These are phyloP conservation scores for Metschnikowia vanudenii DNA, from an alignment of 805 yeast genomes.

Conservation along the genomic window DNA sequence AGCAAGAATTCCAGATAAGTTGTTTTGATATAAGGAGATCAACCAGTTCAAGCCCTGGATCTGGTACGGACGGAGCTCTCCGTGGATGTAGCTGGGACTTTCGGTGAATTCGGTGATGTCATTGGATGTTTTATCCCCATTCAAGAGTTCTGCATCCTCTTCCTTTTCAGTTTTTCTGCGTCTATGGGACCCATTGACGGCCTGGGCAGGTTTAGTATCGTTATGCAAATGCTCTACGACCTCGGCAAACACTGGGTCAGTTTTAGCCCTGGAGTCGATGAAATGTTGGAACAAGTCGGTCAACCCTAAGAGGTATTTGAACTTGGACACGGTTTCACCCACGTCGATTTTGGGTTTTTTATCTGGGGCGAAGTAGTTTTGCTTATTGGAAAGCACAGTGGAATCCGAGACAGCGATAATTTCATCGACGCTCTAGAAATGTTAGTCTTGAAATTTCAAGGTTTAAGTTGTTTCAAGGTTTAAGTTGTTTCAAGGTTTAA, in stretches of 20 bases:
- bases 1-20: slow-evolving; percentile 88
- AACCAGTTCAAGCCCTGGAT: slow-evolving; percentile 95
- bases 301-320: slow-evolving; percentile 74
- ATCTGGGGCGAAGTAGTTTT: slow-evolving; percentile 33
- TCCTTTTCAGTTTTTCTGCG: slow-evolving; percentile 91
- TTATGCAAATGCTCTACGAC: slow-evolving; percentile 47
- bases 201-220: too few species aligned
- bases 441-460: too few species aligned
- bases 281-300: slow-evolving; percentile 88
- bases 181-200: slow-evolving; percentile 53
- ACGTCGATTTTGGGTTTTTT: slow-evolving; percentile 50
- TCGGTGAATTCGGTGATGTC: slow-evolving; percentile 48
- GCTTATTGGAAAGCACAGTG: slow-evolving; percentile 24
- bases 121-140: slow-evolving; percentile 67
- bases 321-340: slow-evolving; percentile 73
- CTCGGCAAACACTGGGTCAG: slow-evolving; percentile 54
- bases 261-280: slow-evolving; percentile 67
- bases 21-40: slow-evolving; percentile 81
- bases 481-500: too few species aligned
- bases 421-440: slow-evolving; percentile 3
- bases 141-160: slow-evolving; percentile 88
- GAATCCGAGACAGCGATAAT: background rate
- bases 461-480: too few species aligned
- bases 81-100: slow-evolving; percentile 71
- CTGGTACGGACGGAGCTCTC: slow-evolving; percentile 85